Conservation (phyloP, 345 rosid genomes). For the Leavenworthia alabamica region DNA sequence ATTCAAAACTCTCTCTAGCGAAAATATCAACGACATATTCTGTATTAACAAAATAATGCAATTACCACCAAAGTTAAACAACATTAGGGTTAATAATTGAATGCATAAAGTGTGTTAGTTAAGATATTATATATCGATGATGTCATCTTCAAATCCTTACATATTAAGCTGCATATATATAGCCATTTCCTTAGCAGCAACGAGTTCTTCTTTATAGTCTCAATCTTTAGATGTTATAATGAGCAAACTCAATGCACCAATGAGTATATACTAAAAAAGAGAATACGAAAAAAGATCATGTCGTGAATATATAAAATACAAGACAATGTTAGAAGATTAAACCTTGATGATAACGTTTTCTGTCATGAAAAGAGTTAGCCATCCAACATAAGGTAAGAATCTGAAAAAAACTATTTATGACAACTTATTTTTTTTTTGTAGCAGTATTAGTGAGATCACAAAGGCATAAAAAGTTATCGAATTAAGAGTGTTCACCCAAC, state of each 20-base stretch:
- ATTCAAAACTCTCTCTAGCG: too few species aligned
- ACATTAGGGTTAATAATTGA: too few species aligned
- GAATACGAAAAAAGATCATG: background rate
- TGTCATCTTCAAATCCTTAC: too few species aligned
- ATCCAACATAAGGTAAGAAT: conserved; percentile 74
- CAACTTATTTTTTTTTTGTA: background rate
- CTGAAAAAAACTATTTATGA: conserved; percentile 29
- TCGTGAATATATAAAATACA: too few species aligned
- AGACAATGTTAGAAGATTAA: conserved; percentile 10
- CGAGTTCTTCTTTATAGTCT: conserved; percentile 1
- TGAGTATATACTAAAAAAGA: conserved; percentile 47
- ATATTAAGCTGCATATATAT: too few species aligned
- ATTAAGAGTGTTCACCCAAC: conserved; percentile 52
- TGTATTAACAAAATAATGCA: too few species aligned
- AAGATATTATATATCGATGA: too few species aligned
- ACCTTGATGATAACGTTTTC: conserved; percentile 79
- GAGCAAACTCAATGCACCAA: conserved; percentile 55
- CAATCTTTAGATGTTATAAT: conserved; percentile 59
- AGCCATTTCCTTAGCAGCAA: background rate
- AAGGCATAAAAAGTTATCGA: too few species aligned
- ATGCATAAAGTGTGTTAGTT: too few species aligned
- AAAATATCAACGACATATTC: too few species aligned
- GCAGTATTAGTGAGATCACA: conserved; percentile 1
- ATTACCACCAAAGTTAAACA: too few species aligned
- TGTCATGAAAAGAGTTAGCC: conserved; percentile 69